Base-by-base conservation (phyloP, 371 early-diverging fungal genomes). In the Mortierella sp. region DNA sequence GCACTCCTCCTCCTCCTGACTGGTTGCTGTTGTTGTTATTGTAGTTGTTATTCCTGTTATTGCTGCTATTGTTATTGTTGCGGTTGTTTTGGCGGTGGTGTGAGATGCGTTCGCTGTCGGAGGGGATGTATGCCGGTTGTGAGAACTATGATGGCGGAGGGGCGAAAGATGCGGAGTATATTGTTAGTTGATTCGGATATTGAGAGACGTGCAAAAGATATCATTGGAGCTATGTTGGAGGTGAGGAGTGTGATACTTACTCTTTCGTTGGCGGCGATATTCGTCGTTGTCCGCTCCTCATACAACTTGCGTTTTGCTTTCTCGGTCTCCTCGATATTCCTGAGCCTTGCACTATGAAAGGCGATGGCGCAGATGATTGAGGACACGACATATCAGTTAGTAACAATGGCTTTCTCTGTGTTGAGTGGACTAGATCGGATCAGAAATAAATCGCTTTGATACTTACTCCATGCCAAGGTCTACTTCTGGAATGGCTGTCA, bases 401-500 rank as follows among this genome's bases (percentile, higher is more conserved):
- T 4, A 32, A 4, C 60, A 16, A 58, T 27, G 0, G 18, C 5
- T 60, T 32, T 16, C 32, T 12, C 4, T 32, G 5, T 24, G n/a
- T n/a, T 8, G 24, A 4, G 41, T 6, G 7, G 7, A 41, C 41
- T 41, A 41, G 27, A 58, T 29, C 58, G 4, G 27, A n/a, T 10
- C n/a, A 58, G n/a, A n/a, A n/a, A 8, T 12, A 29, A 11, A n/a
- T 14, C 58, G 14, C 10, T 5, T 38, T 3, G 58, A n/a, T 2
- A 88, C 90, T 79, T 91, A 95, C 95, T 92, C 93, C 54, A 96
- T 94, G 54, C 97, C 98, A 4, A 98, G 89, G 85, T 98, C 97
- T 6, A 97, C 96, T 87, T 98, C 98, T 6, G 97, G 98, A 74
- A 98, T 97, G 12, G 97, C 96, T 11, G 97, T 97, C 51, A 98